Evolutionary conservation across 176 grass and related monocot species (phyloP), one percentile per base, ranked within the genome.

Genomic region (Poa pratensis): DNA sequence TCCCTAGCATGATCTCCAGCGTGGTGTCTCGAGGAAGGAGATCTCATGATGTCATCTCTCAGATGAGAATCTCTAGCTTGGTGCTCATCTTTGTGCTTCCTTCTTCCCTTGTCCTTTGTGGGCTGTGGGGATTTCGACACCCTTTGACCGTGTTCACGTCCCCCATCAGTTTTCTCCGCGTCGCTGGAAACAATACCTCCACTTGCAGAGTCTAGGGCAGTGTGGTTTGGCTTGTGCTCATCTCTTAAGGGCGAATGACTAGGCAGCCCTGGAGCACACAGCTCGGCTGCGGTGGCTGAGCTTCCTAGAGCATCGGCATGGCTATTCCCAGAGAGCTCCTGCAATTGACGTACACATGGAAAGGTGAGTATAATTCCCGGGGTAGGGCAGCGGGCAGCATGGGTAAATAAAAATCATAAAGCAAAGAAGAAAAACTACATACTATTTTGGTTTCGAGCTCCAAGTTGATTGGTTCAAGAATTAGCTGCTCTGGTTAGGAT

Each of bases 41-140:
- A 90, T 26, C 34, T 84, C 34, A 46, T 79, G 64, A 57, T 55
- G 43, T 59, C 86, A 17, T 97, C 83, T 62, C 76, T 83, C 17
- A 12, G 88, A 49, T 52, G n/a, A 7, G 60, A 17, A 57, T 87
- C 87, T 73, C 48, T 83, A 55, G 84, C 81, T 19, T 4, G 80
- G 67, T 14, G 80, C 49, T 34, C 74, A 16, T 83, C 78, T 61
- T 14, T 74, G 53, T 77, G 62, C 37, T 53, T 88, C 62, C 72
- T 87, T 37, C 72, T 87, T 39, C 63, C 85, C 46, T 74, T 92
- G n/a, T 82, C 86, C 11, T 3, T 74, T 64, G 32, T 79, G 6
- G n/a, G n/a, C 9, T 35, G 61, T 13, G 49, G 77, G 26, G 85
- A 92, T 75, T 82, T 87, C 5, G 78, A 59, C 49, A 4, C 48